Percentiles rank a stretch among this genome's conserved stretches.
Evolutionary conservation across 805 yeast species (phyloP).

Genomic region (Saccharomyces cerevisiae): DNA sequence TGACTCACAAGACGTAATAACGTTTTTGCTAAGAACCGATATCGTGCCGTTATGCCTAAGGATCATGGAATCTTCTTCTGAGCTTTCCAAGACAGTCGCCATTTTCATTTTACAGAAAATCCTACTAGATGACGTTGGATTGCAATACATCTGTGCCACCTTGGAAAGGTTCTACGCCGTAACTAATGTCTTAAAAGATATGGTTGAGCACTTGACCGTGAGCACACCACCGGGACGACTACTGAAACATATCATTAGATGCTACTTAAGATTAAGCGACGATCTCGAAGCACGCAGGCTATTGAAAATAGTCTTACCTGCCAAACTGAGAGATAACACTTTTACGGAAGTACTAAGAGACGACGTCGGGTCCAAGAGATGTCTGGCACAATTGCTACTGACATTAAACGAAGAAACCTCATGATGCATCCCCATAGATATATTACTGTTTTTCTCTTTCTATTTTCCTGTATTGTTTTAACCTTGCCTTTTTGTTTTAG

Average conservation of each 20-base stretch:
- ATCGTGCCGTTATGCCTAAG: conserved; percentile 90
- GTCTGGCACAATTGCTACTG: conserved; percentile 72
- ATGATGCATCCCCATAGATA: background rate
- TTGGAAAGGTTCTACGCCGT: conserved; percentile 93
- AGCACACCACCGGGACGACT: conserved; percentile 69
- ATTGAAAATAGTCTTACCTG: conserved; percentile 74
- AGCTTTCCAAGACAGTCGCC: conserved; percentile 90
- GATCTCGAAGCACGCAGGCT: conserved; percentile 87
- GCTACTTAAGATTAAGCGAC: conserved; percentile 84
- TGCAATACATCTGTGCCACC: conserved; percentile 88
- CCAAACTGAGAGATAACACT: conserved; percentile 66
- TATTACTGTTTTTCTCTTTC: background rate
- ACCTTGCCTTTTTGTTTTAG: background rate
- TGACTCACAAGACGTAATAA: conserved; percentile 91
- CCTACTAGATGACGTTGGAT: conserved; percentile 82
- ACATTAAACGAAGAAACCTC: conserved; percentile 42
- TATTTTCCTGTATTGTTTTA: background rate
- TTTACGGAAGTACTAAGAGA: conserved; percentile 72
- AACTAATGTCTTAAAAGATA: conserved; percentile 71
- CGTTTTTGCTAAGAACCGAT: conserved; percentile 86
- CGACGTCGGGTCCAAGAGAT: conserved; percentile 79
- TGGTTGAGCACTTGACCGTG: conserved; percentile 78
- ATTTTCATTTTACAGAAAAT: conserved; percentile 92
- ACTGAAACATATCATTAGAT: conserved; percentile 86
- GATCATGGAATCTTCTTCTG: conserved; percentile 93